Evolutionary conservation across 108 stramenopile genomes (phyloP).

Genomic region (Ochromonas danica): DNA sequence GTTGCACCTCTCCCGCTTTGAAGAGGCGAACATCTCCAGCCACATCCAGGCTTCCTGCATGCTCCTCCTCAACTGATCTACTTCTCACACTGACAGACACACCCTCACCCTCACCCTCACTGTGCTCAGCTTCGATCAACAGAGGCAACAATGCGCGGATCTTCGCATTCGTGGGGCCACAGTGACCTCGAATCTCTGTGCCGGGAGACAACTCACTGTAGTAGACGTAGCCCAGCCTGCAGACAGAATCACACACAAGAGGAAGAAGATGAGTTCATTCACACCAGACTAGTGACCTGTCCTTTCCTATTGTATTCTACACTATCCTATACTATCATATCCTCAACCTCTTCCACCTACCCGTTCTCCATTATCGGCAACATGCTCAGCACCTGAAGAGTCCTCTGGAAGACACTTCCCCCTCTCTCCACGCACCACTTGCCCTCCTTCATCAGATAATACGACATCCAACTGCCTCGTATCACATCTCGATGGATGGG

Average conservation of each 20-base stretch:
- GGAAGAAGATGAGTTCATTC: conserved; percentile 15
- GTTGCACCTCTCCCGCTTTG: conserved; percentile 13
- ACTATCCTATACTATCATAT: neutral
- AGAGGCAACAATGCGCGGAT: conserved; percentile 9
- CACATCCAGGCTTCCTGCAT: conserved; percentile 13
- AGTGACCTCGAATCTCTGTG: conserved; percentile 14
- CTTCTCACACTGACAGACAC: conserved; percentile 5
- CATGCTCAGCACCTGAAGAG: conserved; percentile 13
- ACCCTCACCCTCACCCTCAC: conserved; percentile 12
- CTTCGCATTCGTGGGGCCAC: conserved; percentile 12
- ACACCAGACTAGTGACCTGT: neutral
- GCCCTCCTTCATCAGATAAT: too few species aligned
- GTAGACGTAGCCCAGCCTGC: conserved; percentile 12
- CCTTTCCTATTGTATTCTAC: conserved; percentile 1
- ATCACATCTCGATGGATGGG: too few species aligned
- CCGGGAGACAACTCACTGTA: conserved; percentile 13
- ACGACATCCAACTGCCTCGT: too few species aligned
- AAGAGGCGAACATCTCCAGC: conserved; percentile 13
- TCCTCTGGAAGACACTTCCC: too few species aligned
- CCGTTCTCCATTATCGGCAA: conserved; percentile 9
- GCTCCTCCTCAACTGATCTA: conserved; percentile 9
- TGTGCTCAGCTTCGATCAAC: conserved; percentile 14
- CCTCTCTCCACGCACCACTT: too few species aligned
- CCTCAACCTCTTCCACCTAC: too few species aligned
- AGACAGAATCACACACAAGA: conserved; percentile 15